Conservation (phyloP, 176 grass and related monocot genomes). For the Echinochloa phyllopogon region DNA sequence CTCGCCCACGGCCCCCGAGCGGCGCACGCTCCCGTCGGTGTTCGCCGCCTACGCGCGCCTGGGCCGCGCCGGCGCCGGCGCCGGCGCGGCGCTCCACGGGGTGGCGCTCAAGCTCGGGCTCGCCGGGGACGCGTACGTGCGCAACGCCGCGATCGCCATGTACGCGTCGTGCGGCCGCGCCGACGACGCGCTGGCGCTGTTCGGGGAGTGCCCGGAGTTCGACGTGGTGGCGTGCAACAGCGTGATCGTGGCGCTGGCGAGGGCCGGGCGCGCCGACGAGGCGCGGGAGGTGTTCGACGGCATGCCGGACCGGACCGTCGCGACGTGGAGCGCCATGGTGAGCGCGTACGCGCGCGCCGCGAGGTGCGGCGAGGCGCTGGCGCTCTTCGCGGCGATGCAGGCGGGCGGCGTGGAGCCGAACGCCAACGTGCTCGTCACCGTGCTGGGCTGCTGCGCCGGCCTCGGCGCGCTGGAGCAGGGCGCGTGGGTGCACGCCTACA, state of each 20-base stretch:
- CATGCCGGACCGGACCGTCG: slow-evolving; percentile 61
- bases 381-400: slow-evolving; percentile 71
- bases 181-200: slow-evolving; percentile 47
- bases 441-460: slow-evolving; percentile 66
- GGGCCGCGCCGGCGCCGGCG: slow-evolving; percentile 10
- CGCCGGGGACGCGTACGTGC: slow-evolving; percentile 53
- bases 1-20: slow-evolving; percentile 40
- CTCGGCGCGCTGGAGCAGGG: slow-evolving; percentile 71
- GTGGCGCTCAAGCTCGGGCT: slow-evolving; percentile 78
- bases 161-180: slow-evolving; percentile 55
- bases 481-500: slow-evolving; percentile 67
- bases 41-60: slow-evolving; percentile 56
- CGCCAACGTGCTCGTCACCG: slow-evolving; percentile 60
- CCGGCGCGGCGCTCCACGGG: slow-evolving; percentile 63
- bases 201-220: slow-evolving; percentile 37
- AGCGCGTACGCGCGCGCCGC: slow-evolving; percentile 54
- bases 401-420: slow-evolving; percentile 60
- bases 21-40: slow-evolving; percentile 65
- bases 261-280: slow-evolving; percentile 51
- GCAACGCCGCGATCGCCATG: slow-evolving; percentile 76
- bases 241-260: slow-evolving; percentile 61
- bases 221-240: slow-evolving; percentile 71
- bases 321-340: slow-evolving; percentile 80
- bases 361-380: slow-evolving; percentile 51
- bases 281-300: slow-evolving; percentile 59